These are phyloP conservation scores for Pezicula rhizophila DNA, from an alignment of 2,329 filamentous ascomycete genomes.

Conservation along the genomic window DNA sequence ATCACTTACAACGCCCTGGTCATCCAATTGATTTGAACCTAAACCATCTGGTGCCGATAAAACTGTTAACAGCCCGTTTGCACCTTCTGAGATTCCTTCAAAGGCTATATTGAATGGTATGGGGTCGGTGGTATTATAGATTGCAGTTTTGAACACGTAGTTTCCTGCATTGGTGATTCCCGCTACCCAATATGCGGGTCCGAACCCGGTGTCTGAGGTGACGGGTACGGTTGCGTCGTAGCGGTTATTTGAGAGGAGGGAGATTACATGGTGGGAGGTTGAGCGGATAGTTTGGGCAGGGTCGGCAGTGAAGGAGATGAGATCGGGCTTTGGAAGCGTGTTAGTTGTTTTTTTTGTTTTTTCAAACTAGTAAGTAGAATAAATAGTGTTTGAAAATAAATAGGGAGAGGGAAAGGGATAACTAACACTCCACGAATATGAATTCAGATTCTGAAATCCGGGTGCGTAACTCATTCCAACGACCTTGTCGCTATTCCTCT, in stretches of 20 bases:
- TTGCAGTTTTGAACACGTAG: conserved; percentile 45
- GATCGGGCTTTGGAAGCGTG: conserved; percentile 13
- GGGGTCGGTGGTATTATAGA: conserved; percentile 44
- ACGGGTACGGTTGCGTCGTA: conserved; percentile 42
- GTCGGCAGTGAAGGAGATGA: conserved; percentile 29
- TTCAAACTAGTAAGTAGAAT: no score
- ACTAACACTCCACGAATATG: conserved; percentile 22
- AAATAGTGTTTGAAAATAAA: no score
- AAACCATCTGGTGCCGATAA: conserved; percentile 30
- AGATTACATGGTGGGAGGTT: conserved; percentile 45
- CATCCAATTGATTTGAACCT: conserved; percentile 7
- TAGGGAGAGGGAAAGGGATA: background rate
- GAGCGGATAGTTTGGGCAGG: conserved; percentile 41
- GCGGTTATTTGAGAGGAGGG: conserved; percentile 40
- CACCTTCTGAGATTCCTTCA: conserved; percentile 33
- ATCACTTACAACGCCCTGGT: conserved; percentile 7
- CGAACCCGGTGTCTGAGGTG: conserved; percentile 29
- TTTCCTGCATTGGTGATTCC: conserved; percentile 35
- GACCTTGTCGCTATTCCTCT: conserved; percentile 21
- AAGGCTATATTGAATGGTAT: conserved; percentile 42
- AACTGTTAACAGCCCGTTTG: conserved; percentile 37
- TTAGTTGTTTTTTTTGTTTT: no score
- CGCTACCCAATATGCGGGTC: conserved; percentile 44
- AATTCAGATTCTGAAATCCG: conserved; percentile 23
- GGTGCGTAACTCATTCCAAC: conserved; percentile 22